Evolutionary conservation across 768 basidiomycete species (phyloP), one percentile per base, ranked within the genome.

Genomic region (Lentinula aciculospora): DNA sequence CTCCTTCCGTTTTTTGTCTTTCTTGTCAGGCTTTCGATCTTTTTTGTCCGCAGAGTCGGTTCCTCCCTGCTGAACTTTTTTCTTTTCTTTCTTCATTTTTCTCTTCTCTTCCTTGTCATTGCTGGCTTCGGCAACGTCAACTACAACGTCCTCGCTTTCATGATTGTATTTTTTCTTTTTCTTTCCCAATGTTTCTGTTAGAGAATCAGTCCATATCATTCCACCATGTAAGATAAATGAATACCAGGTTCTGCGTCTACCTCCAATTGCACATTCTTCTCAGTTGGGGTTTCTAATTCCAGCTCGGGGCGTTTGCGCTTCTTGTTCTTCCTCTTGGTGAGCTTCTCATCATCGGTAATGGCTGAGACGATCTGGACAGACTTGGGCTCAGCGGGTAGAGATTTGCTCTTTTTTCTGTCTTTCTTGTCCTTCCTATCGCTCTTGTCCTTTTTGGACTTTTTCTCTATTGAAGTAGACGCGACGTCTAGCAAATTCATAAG

Each of bases 81-180:
- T 62, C 8, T 66, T 63, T 51, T 74, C 71, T 50, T 71, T 73
- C 64, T 68, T 72, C 40, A 69, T 72, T 63, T 76, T 77, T 65
- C 74, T 75, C 63, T 72, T 77, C 64, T 75, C 74, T 61, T 74
- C 76, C 66, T 76, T 76, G 49, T 74, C 72, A 62, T 68, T 66
- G 60, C 67, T 29, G 36, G 17, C 9, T 7, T 5, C n/a, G 21
- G 47, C 28, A 31, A 57, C 56, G 34, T 64, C 48, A 40, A 4
- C 32, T 34, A 19, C 51, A 29, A 31, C 15, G 15, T 4, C 53
- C 13, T 17, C 12, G 8, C 32, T 17, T 53, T 56, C 46, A 6
- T 39, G 39, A 37, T 53, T 71, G 31, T 60, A 61, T 32, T 60
- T 62, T 56, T 68, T 69, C 42, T 69, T 72, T 47, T 64, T 60